A percentile compares a stretch with the other conserved stretches of the same genome.
Conservation (phyloP, 805 yeast species). For the Starmerella apicola region DNA sequence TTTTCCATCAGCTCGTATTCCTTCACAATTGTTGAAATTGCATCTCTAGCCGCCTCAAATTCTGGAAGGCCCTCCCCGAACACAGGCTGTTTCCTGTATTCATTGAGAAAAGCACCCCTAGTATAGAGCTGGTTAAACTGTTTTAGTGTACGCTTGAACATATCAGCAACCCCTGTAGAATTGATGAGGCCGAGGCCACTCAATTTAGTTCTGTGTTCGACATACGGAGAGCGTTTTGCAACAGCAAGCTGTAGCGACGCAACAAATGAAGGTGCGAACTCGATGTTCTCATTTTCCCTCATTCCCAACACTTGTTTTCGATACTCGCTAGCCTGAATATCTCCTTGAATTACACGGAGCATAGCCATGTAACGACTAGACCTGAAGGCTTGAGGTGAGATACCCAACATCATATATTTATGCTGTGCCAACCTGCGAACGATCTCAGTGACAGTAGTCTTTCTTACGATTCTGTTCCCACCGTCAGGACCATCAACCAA, state of each 20-base stretch:
- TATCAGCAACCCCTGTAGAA: conserved; percentile 57
- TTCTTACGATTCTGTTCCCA: conserved; percentile 39
- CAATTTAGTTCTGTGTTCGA: conserved; percentile 36
- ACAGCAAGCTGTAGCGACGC: conserved; percentile 66
- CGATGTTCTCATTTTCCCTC: conserved; percentile 35
- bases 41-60: conserved; percentile 66
- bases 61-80: conserved; percentile 40
- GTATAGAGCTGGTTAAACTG: conserved; percentile 73
- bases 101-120: conserved; percentile 72
- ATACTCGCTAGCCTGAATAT: conserved; percentile 56
- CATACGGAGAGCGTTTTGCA: conserved; percentile 59
- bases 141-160: conserved; percentile 52
- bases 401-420: conserved; percentile 57
- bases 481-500: conserved; percentile 44
- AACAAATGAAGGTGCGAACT: conserved; percentile 79
- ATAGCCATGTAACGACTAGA: conserved; percentile 48
- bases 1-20: conserved; percentile 45
- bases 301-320: conserved; percentile 33
- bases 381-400: conserved; percentile 28
- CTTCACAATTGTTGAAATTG: conserved; percentile 43
- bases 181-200: conserved; percentile 79
- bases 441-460: conserved; percentile 73
- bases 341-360: conserved; percentile 57
- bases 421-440: conserved; percentile 70
- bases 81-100: conserved; percentile 42